Evolutionary conservation across 352 stramenopile genomes (phyloP).

Genomic region (Stephanocyclus meneghinianus): DNA sequence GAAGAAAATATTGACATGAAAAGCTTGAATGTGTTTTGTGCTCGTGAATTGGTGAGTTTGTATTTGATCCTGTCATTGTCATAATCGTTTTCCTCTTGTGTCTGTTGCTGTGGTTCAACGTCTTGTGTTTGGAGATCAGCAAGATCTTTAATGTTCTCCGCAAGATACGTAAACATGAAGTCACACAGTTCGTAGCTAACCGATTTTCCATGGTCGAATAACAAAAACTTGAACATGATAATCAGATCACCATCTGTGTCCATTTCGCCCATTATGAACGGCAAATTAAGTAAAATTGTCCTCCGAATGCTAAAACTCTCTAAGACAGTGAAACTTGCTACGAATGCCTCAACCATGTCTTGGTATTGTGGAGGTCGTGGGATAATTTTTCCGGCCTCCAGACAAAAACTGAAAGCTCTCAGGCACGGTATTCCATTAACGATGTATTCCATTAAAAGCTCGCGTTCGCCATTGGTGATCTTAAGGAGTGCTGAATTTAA

Average conservation of each 20-base stretch:
- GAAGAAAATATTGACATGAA: constrained; percentile 96
- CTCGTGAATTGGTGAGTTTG: constrained; percentile 29
- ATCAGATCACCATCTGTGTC: constrained; percentile 91
- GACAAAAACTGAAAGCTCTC: constrained; percentile 88
- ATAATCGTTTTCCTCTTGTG: neutral
- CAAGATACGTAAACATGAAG: constrained; percentile 92
- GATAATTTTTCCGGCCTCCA: constrained; percentile 14
- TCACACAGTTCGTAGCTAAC: constrained; percentile 91
- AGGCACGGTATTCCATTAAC: constrained; percentile 91
- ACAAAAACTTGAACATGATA: constrained; percentile 91
- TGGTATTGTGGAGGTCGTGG: constrained; percentile 29
- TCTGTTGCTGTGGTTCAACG: neutral
- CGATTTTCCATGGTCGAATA: constrained; percentile 89
- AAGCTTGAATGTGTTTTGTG: constrained; percentile 85
- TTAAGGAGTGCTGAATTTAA: constrained; percentile 78
- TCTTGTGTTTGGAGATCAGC: constrained; percentile 28
- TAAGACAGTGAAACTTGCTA: constrained; percentile 93
- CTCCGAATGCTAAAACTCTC: constrained; percentile 90
- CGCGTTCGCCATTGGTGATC: constrained; percentile 90
- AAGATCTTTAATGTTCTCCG: constrained; percentile 91
- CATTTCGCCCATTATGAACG: constrained; percentile 90
- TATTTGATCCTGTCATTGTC: neutral
- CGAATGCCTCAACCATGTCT: constrained; percentile 96
- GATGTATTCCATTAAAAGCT: constrained; percentile 92
- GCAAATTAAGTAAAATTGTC: constrained; percentile 84